Evolutionary conservation across 2,329 filamentous ascomycete genomes (phyloP).

Genomic region (Colletotrichum cuscutae): DNA sequence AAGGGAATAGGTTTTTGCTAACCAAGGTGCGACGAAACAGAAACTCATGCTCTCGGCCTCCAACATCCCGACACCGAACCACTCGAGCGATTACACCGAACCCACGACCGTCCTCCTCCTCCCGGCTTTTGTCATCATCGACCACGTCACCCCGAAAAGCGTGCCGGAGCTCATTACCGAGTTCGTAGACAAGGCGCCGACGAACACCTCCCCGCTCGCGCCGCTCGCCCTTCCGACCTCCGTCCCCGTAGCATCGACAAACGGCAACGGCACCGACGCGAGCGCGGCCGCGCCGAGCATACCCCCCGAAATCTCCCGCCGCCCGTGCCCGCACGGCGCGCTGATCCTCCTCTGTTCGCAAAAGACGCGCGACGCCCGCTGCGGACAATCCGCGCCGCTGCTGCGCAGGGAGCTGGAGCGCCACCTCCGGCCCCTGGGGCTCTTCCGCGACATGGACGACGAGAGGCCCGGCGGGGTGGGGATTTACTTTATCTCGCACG

Average conservation of each 20-base stretch:
- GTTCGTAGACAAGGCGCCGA: conserved; percentile 78
- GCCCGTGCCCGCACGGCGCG: conserved; percentile 82
- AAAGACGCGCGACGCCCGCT: conserved; percentile 91
- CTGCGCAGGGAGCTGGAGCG: conserved; percentile 90
- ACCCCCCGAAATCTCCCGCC: conserved; percentile 51
- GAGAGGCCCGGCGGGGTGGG: conserved; percentile 91
- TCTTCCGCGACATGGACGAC: conserved; percentile 90
- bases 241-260: conserved; percentile 41
- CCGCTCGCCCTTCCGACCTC: conserved; percentile 50
- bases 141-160: conserved; percentile 81
- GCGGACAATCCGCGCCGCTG: conserved; percentile 91
- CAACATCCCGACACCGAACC: conserved; percentile 84
- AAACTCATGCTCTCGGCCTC: conserved; percentile 91
- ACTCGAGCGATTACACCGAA: conserved; percentile 69
- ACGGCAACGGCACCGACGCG: conserved; percentile 9
- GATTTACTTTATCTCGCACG: conserved; percentile 96
- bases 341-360: conserved; percentile 96
- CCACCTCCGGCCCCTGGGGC: conserved; percentile 83
- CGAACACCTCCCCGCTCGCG: conserved; percentile 73
- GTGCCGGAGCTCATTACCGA: conserved; percentile 77
- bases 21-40: conserved; percentile 51
- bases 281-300: conserved; percentile 41
- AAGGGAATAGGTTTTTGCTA: not conserved
- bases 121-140: conserved; percentile 84
- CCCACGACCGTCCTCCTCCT: conserved; percentile 86